Evolutionary conservation across 306 rosid species (phyloP), one percentile per base, ranked within the genome.

Genomic region (Medicago ruthenica): DNA sequence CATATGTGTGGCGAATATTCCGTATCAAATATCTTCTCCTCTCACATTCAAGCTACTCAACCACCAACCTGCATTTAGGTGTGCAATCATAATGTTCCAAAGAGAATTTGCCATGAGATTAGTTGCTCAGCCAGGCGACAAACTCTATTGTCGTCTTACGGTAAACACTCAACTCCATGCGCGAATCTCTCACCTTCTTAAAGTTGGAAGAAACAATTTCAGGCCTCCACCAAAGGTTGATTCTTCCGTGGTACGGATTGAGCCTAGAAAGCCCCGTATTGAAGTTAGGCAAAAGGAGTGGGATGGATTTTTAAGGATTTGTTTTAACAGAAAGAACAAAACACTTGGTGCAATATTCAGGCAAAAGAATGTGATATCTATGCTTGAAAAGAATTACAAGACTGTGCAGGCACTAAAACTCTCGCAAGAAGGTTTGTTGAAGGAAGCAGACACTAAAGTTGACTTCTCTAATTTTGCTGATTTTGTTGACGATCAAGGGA

Each of bases 51-150:
- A 94, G 87, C 80, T 94, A 72, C 78, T 94, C 68, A 80, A 73
- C 72, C 98, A 93, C 80, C 88, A 87, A 58, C 97, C 96, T 11
- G 70, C 88, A 1, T 94, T 94, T 82, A 82, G 98, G 71, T 89
- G 97, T 42, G 97, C 98, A n/a, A 87, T 94, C 78, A 91, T 94
- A 59, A 94, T 94, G 98, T 94, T 91, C 64, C 98, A 94, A 77
- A 83, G 96, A 78, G 98, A 94, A 75, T 94, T 94, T 45, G 96
- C 98, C 9, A 88, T 91, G 98, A 88, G 98, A 69, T 77, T 94
- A 70, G 92, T 94, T 21, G 98, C 97, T 47, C 98, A 88, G 86
- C 98, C 98, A 0, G 96, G 97, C 11, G 97, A 94, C 60, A 94
- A 91, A 79, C 91, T 91, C 36, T 94, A 94, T 79, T 91, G 98